These are phyloP conservation scores for Tuber aestivum DNA, from an alignment of 495 filamentous ascomycete genomes.

Conservation along the genomic window DNA sequence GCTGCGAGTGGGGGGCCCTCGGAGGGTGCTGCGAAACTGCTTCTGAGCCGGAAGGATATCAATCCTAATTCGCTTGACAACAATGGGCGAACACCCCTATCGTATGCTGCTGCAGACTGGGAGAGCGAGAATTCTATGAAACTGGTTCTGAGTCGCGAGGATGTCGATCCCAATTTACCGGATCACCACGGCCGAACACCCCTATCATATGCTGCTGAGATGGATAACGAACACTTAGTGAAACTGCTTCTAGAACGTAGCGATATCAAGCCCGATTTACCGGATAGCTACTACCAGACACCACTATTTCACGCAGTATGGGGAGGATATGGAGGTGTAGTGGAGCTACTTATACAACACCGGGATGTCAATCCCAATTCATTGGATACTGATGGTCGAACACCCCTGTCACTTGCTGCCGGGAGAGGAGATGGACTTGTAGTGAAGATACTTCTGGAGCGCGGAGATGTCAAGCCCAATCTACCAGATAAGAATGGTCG, in stretches of 20 bases:
- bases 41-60: not conserved
- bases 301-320: not conserved
- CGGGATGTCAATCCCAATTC: not conserved
- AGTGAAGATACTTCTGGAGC: not conserved
- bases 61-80: not conserved
- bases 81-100: not conserved
- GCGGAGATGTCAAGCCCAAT: not conserved
- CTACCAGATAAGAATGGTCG: not conserved
- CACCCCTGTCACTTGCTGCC: not conserved
- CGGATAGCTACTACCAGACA: not conserved
- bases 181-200: not conserved
- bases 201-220: not conserved
- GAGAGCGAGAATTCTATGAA: not conserved
- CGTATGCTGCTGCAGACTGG: not conserved
- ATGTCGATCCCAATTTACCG: not conserved
- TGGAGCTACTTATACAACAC: not conserved
- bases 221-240: not conserved
- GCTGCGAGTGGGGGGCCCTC: not conserved
- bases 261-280: not conserved
- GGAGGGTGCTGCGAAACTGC: not conserved
- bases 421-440: too few species aligned
- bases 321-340: not conserved
- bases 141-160: not conserved
- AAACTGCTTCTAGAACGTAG: not conserved
- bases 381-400: not conserved